These are phyloP conservation scores for Fusarium sp. DNA, from an alignment of 2,329 filamentous ascomycete genomes.

Conservation along the genomic window DNA sequence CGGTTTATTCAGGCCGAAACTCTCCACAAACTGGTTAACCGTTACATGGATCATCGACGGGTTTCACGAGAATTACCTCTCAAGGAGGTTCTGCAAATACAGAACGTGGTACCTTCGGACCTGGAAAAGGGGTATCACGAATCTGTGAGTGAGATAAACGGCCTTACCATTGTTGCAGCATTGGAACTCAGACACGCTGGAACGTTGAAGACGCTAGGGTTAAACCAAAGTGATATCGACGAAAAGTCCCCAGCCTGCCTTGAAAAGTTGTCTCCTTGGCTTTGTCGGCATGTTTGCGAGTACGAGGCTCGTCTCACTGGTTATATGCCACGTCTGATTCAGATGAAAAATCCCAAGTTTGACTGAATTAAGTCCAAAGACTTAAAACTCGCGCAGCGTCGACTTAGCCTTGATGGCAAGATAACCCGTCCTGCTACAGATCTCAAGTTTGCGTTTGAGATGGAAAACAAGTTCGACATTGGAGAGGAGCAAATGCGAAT, in stretches of 20 bases:
- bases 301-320: constrained; percentile 45
- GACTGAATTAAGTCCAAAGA: constrained; percentile 47
- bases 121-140: constrained; percentile 36
- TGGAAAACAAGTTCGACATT: not conserved
- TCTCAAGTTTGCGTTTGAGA: constrained; percentile 24
- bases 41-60: constrained; percentile 31
- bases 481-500: constrained; percentile 4
- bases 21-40: constrained; percentile 34
- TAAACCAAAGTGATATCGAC: not conserved
- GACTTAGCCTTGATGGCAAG: constrained; percentile 34
- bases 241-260: not conserved
- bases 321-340: constrained; percentile 46
- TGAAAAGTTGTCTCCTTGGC: constrained; percentile 37
- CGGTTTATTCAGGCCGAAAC: constrained; percentile 47
- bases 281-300: constrained; percentile 48
- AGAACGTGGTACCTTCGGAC: constrained; percentile 34
- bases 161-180: constrained; percentile 47
- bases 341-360: constrained; percentile 48
- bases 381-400: constrained; percentile 38
- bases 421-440: constrained; percentile 5
- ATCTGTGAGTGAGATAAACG: constrained; percentile 51
- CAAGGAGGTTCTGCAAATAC: constrained; percentile 37
- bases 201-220: constrained; percentile 36
- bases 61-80: constrained; percentile 14
- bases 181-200: constrained; percentile 41